Evolutionary conservation across 345 rosid genomes (phyloP).

Genomic region (Populus pruinosa): DNA sequence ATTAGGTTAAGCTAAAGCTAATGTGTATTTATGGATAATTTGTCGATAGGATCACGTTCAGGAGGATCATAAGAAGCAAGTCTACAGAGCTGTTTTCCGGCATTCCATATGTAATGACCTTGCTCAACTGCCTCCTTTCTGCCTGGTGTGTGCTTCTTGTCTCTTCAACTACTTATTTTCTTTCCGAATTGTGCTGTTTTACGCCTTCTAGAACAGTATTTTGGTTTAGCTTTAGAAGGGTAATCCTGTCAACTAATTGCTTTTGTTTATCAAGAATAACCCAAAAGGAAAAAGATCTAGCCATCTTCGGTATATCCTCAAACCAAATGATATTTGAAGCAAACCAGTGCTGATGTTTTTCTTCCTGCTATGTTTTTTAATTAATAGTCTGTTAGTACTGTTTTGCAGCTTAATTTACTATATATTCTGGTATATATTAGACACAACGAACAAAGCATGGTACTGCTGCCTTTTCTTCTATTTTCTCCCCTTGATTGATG

Average conservation of each 20-base stretch:
- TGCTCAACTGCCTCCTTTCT: slow-evolving; percentile 95
- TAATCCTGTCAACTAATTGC: background rate
- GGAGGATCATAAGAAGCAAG: slow-evolving; percentile 58
- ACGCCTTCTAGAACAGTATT: background rate
- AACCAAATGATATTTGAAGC: background rate
- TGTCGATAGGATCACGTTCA: slow-evolving; percentile 72
- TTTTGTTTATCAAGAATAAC: background rate
- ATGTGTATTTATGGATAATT: background rate
- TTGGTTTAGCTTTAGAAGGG: background rate
- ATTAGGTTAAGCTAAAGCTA: background rate
- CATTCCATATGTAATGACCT: slow-evolving; percentile 89
- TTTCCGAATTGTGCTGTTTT: background rate
- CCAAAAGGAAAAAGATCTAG: background rate
- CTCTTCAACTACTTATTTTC: background rate
- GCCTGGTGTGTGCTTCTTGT: slow-evolving; percentile 58
- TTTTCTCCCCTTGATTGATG: background rate
- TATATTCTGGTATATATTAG: background rate
- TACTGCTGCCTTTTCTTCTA: background rate
- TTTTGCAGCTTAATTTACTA: background rate
- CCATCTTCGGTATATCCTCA: background rate
- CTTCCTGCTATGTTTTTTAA: background rate
- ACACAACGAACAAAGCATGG: background rate
- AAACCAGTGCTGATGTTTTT: background rate
- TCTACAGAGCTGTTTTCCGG: slow-evolving; percentile 95
- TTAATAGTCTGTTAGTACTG: background rate